phyloP scores from a whole-genome alignment of 2,329 filamentous ascomycete species.

The Fusarium globosum region DNA sequence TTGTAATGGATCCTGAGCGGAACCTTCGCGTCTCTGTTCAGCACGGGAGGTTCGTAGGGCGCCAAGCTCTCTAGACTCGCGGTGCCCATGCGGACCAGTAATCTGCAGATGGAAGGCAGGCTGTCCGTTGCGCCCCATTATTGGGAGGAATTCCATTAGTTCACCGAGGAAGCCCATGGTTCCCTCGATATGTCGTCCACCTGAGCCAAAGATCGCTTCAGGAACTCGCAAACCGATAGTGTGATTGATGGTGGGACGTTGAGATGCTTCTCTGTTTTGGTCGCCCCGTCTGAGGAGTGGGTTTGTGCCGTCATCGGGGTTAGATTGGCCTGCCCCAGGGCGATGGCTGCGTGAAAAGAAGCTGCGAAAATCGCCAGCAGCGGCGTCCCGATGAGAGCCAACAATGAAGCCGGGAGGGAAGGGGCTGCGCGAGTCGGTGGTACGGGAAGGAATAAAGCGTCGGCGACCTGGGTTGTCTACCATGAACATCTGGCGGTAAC shows the following conservation, averaged over 20 bases:
- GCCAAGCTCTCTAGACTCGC: constrained; percentile 63
- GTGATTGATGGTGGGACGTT: constrained; percentile 62
- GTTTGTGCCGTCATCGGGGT: constrained; percentile 84
- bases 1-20: constrained; percentile 72
- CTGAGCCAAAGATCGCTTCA: constrained; percentile 56
- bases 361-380: constrained; percentile 61
- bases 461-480: constrained; percentile 63
- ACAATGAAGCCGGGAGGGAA: constrained; percentile 70
- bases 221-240: constrained; percentile 66
- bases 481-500: constrained; percentile 58
- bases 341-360: constrained; percentile 65
- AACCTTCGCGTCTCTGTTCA: constrained; percentile 60
- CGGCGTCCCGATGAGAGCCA: constrained; percentile 62
- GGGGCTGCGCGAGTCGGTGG: constrained; percentile 62
- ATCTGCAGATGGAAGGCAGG: constrained; percentile 71
- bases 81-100: constrained; percentile 59
- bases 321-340: constrained; percentile 63
- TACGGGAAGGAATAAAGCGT: constrained; percentile 47
- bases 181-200: constrained; percentile 56
- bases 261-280: constrained; percentile 57
- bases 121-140: constrained; percentile 58
- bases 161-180: constrained; percentile 67
- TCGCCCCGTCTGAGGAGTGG: constrained; percentile 79
- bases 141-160: constrained; percentile 65
- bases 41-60: constrained; percentile 55